These are phyloP conservation scores for Phytomonas serpens DNA, from an alignment of 208 protist species.

Conservation along the genomic window DNA sequence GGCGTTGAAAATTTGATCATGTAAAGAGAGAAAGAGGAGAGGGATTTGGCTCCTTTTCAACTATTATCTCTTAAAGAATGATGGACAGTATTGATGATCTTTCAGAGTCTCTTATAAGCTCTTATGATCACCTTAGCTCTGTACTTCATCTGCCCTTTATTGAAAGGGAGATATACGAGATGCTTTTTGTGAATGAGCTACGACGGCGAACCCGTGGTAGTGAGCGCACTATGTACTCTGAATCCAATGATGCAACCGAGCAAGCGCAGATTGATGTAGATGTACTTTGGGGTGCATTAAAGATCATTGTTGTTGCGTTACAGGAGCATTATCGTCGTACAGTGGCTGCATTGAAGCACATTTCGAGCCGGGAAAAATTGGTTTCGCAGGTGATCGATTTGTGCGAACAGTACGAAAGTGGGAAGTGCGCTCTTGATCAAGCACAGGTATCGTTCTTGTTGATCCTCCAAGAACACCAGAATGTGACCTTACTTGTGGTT, in stretches of 20 bases:
- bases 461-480: slow-evolving; percentile 38
- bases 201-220: slow-evolving; percentile 11
- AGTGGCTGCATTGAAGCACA: slow-evolving; percentile 25
- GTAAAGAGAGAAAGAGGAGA: not conserved
- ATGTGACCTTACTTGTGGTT: slow-evolving; percentile 38
- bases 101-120: not conserved
- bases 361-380: slow-evolving; percentile 31
- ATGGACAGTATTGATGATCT: not conserved
- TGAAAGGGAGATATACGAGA: slow-evolving; percentile 25
- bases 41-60: not conserved
- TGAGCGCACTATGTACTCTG: not conserved
- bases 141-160: slow-evolving; percentile 22
- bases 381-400: slow-evolving; percentile 30
- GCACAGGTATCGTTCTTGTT: slow-evolving; percentile 33
- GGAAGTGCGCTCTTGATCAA: slow-evolving; percentile 22
- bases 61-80: not conserved
- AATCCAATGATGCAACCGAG: slow-evolving; percentile 3
- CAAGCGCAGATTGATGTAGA: slow-evolving; percentile 23
- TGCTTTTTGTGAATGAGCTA: slow-evolving; percentile 22
- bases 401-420: slow-evolving; percentile 25
- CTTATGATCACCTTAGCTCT: slow-evolving; percentile 18
- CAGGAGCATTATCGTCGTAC: slow-evolving; percentile 28
- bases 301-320: slow-evolving; percentile 22
- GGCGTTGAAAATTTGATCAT: not conserved
- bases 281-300: slow-evolving; percentile 18